phyloP scores from a whole-genome alignment of 805 yeast species.

The Sugiyamaella qingdaonensis region DNA sequence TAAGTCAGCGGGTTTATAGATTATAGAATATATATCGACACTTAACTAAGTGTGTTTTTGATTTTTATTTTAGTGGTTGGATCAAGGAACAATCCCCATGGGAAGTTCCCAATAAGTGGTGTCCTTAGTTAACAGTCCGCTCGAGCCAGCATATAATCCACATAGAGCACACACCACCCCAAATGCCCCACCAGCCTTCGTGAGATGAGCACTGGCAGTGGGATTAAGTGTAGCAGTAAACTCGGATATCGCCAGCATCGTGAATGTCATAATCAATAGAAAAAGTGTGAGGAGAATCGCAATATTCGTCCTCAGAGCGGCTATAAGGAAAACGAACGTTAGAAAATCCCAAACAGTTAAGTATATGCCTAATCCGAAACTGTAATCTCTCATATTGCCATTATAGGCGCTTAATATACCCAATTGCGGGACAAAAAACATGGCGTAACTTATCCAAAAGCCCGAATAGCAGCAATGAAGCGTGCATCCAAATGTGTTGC shows the following conservation, averaged over 20 bases:
- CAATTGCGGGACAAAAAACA: conserved; percentile 1
- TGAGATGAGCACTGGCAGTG: not conserved
- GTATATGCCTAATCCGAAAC: conserved; percentile 2
- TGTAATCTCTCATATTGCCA: not conserved
- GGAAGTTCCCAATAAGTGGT: conserved; percentile 4
- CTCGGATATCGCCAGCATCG: conserved; percentile 3
- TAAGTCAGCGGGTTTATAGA: no score
- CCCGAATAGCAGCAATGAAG: conserved; percentile 43
- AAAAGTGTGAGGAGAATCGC: conserved; percentile 1
- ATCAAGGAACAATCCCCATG: not conserved
- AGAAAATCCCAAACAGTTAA: conserved; percentile 2
- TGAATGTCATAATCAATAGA: conserved; percentile 2
- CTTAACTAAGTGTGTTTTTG: no score
- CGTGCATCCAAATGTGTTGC: conserved; percentile 61
- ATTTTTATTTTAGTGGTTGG: not conserved
- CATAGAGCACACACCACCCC: conserved; percentile 6
- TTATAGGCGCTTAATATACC: conserved; percentile 2
- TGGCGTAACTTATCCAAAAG: conserved; percentile 33
- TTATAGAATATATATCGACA: no score
- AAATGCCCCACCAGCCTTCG: conserved; percentile 13
- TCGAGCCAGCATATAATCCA: conserved; percentile 10
- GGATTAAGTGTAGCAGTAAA: conserved; percentile 2
- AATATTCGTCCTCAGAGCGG: conserved; percentile 3
- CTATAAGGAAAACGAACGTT: not conserved
- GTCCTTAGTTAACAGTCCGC: conserved; percentile 5